Conservation (phyloP, 225 moss, liverwort and hornwort species). For the Sphagnum contortum region DNA sequence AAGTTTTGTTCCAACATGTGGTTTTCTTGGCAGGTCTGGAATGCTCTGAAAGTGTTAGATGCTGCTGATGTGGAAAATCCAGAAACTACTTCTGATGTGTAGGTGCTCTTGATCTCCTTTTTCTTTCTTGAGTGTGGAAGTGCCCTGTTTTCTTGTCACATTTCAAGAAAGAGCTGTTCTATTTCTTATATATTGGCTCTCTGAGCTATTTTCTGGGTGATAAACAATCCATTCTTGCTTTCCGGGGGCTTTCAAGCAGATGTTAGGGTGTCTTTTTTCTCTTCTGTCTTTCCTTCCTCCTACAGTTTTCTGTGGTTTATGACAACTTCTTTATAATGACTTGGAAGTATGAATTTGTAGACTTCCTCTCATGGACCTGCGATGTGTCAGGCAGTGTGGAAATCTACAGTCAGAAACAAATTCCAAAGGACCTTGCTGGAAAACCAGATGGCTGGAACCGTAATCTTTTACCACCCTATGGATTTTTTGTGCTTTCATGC, state of each 20-base stretch:
- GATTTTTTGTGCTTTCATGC: too few relatives aligned
- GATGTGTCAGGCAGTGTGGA: slow-evolving; percentile 59
- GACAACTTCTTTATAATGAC: too few relatives aligned
- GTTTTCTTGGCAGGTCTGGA: slow-evolving; percentile 58
- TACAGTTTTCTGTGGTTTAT: too few relatives aligned
- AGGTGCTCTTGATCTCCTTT: slow-evolving; percentile 10
- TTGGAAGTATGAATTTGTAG: too few relatives aligned
- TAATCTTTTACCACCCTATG: slow-evolving; percentile 14
- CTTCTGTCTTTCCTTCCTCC: too few relatives aligned
- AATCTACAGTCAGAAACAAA: slow-evolving; percentile 63
- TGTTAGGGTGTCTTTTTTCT: too few relatives aligned
- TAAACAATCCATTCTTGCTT: too few relatives aligned
- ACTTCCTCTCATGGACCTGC: neutral
- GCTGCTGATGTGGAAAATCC: slow-evolving; percentile 54
- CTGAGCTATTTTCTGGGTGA: too few relatives aligned
- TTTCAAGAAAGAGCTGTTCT: too few relatives aligned
- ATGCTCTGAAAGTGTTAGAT: slow-evolving; percentile 78
- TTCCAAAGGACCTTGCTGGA: slow-evolving; percentile 57
- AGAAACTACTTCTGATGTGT: slow-evolving; percentile 53
- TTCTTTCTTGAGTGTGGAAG: neutral
- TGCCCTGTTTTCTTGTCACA: too few relatives aligned
- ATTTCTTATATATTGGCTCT: too few relatives aligned
- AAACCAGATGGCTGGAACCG: slow-evolving; percentile 77
- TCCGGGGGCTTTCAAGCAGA: too few relatives aligned
- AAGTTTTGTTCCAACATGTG: neutral